Evolutionary conservation across 2,329 filamentous ascomycete genomes (phyloP).

Genomic region (Penicillium sp.): DNA sequence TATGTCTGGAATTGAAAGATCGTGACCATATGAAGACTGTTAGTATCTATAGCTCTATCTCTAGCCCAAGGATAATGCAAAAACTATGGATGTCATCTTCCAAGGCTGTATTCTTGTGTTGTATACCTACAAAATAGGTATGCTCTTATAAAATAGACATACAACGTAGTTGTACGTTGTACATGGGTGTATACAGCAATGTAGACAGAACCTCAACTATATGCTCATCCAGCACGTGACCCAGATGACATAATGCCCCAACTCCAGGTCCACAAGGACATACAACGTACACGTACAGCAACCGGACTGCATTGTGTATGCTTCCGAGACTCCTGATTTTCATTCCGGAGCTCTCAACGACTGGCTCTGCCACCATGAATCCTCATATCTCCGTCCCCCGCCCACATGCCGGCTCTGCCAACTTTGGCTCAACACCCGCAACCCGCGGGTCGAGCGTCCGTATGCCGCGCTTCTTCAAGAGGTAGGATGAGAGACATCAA

Average conservation of each 20-base stretch:
- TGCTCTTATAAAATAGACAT: no score
- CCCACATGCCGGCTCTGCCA: slow-evolving; percentile 55
- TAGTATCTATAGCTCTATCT: no score
- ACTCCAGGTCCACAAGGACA: neutral
- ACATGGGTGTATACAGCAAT: no score
- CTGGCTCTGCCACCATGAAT: slow-evolving; percentile 48
- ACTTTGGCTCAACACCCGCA: slow-evolving; percentile 54
- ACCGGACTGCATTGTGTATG: slow-evolving; percentile 4
- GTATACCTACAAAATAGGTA: no score
- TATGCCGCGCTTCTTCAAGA: slow-evolving; percentile 67
- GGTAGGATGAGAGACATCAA: slow-evolving; percentile 35
- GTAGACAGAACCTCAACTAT: no score
- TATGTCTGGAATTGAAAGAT: no score
- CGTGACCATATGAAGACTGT: no score
- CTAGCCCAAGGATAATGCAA: no score
- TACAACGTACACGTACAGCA: neutral
- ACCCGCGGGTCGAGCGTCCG: slow-evolving; percentile 54
- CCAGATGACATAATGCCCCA: slow-evolving; percentile 12
- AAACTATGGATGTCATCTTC: no score
- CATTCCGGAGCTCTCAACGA: neutral
- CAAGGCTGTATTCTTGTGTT: no score
- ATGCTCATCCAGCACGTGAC: slow-evolving; percentile 8
- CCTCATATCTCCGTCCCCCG: slow-evolving; percentile 60
- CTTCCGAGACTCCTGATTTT: neutral
- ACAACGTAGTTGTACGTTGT: no score